Evolutionary conservation across 2,329 filamentous ascomycete genomes (phyloP).

Genomic region (Didymella pinodella): DNA sequence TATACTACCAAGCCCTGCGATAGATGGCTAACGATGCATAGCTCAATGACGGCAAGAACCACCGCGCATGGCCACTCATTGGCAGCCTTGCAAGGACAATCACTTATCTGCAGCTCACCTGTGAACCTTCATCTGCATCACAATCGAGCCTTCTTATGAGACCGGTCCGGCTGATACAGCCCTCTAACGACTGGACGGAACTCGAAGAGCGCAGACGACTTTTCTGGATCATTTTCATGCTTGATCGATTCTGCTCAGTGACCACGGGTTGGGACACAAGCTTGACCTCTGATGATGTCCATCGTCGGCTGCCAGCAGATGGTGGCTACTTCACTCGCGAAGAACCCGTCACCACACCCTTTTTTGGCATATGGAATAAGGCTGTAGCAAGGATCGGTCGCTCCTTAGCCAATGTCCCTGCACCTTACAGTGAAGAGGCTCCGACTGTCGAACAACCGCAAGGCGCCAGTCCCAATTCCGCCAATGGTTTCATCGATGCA

Average conservation of each 20-base stretch:
- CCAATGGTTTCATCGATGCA: constrained; percentile 44
- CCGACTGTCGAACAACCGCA: constrained; percentile 32
- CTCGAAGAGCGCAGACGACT: constrained; percentile 44
- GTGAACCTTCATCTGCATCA: constrained; percentile 36
- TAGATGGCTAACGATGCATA: constrained; percentile 14
- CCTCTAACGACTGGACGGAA: constrained; percentile 42
- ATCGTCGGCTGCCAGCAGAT: constrained; percentile 44
- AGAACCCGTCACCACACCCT: constrained; percentile 45
- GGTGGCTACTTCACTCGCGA: constrained; percentile 47
- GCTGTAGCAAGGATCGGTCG: constrained; percentile 43
- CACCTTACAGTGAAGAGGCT: constrained; percentile 48
- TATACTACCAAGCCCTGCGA: background rate
- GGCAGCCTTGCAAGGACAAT: constrained; percentile 47
- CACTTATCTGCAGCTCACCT: constrained; percentile 44
- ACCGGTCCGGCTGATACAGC: constrained; percentile 36
- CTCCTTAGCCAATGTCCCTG: constrained; percentile 44
- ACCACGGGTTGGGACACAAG: constrained; percentile 47
- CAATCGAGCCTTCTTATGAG: constrained; percentile 42
- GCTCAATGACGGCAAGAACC: constrained; percentile 43
- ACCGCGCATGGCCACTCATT: constrained; percentile 45
- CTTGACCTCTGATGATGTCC: constrained; percentile 46
- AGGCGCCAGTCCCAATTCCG: constrained; percentile 43
- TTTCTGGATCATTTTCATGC: constrained; percentile 46
- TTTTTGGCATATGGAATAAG: constrained; percentile 49
- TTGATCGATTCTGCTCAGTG: constrained; percentile 46